Conservation (phyloP, 2,329 filamentous ascomycete species). For the Arthroderma sp. region DNA sequence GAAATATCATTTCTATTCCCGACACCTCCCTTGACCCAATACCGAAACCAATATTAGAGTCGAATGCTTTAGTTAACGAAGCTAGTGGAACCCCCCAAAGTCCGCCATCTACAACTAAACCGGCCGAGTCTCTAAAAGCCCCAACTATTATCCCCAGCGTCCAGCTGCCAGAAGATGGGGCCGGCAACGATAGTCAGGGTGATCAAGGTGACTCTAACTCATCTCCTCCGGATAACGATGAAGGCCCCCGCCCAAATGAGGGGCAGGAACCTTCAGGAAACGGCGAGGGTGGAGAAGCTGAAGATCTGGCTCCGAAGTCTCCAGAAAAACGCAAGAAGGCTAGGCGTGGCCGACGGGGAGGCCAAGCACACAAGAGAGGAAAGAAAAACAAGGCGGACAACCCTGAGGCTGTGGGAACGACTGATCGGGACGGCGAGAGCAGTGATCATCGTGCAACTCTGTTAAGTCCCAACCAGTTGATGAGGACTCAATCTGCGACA, state of each 20-base stretch:
- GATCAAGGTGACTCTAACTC: neutral
- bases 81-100: too few species aligned
- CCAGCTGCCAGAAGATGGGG: neutral
- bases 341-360: constrained; percentile 58
- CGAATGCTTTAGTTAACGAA: too few species aligned
- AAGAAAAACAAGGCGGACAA: constrained; percentile 41
- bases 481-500: constrained; percentile 37
- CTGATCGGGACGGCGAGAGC: constrained; percentile 26
- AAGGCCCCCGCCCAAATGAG: constrained; percentile 22
- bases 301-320: constrained; percentile 17
- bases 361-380: constrained; percentile 47
- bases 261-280: constrained; percentile 27
- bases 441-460: constrained; percentile 15
- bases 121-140: neutral
- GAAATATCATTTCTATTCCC: constrained; percentile 28
- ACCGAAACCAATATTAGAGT: constrained; percentile 1
- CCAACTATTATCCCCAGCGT: neutral
- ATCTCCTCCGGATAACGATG: constrained; percentile 10
- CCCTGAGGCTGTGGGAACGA: constrained; percentile 44
- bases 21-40: constrained; percentile 2
- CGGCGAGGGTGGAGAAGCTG: constrained; percentile 20
- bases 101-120: neutral
- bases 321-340: constrained; percentile 51
- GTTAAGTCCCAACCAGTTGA: constrained; percentile 43
- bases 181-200: neutral